A percentile compares a stretch with the other conserved stretches of the same genome.
These are phyloP conservation scores for Tulasnella sp. DNA, from an alignment of 768 basidiomycete species.

Conservation along the genomic window DNA sequence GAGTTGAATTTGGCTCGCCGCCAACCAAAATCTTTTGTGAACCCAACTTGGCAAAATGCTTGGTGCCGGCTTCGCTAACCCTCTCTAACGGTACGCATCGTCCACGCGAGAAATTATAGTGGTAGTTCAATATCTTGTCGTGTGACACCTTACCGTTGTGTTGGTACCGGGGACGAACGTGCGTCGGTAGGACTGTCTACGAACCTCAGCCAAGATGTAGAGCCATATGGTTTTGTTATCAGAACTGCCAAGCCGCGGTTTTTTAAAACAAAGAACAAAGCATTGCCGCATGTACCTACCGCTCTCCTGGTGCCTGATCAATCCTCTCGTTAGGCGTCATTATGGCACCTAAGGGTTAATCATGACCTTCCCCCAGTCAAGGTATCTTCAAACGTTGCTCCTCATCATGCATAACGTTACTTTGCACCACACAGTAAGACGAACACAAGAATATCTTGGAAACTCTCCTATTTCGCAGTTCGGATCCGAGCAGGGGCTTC, in stretches of 20 bases:
- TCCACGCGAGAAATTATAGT: neutral
- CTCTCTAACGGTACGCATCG: neutral
- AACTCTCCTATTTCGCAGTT: neutral
- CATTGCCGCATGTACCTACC: neutral
- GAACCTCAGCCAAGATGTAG: neutral
- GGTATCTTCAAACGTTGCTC: neutral
- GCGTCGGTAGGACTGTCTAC: neutral
- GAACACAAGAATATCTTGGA: neutral
- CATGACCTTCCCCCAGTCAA: neutral
- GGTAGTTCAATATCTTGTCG: neutral
- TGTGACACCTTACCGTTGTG: neutral
- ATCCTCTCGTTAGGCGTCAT: neutral
- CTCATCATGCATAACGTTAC: neutral
- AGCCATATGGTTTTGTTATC: neutral
- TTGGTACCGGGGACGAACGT: neutral
- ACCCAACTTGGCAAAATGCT: too few species aligned
- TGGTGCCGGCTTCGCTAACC: too few species aligned
- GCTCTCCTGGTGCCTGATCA: neutral
- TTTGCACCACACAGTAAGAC: neutral
- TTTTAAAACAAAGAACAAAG: too few species aligned
- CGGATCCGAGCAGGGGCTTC: neutral
- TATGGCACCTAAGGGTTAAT: neutral
- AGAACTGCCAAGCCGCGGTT: neutral
- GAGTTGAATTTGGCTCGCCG: too few species aligned
- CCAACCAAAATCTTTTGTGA: too few species aligned